A percentile compares a stretch with the other conserved stretches of the same genome.
Conservation (phyloP, 2,329 filamentous ascomycete genomes). For the Knufia petricola region DNA sequence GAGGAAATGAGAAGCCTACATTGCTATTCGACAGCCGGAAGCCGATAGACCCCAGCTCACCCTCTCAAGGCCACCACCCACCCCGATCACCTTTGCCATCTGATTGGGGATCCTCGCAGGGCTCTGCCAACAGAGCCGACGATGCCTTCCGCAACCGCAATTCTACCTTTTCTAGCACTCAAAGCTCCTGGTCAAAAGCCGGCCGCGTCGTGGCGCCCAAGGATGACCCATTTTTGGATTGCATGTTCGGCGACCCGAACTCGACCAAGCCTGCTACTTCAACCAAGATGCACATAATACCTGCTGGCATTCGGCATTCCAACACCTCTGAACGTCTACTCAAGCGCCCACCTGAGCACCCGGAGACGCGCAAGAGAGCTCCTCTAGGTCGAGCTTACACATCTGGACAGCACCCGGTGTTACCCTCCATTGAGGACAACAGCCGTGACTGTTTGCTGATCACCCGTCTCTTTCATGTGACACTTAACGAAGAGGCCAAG, state of each 20-base stretch:
- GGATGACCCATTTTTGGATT: slow-evolving; percentile 45
- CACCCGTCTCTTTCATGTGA: slow-evolving; percentile 51
- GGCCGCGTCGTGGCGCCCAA: slow-evolving; percentile 30
- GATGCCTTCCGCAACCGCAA: slow-evolving; percentile 31
- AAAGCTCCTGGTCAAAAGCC: slow-evolving; percentile 30
- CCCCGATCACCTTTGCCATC: neutral
- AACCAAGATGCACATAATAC: slow-evolving; percentile 52
- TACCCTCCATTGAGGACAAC: slow-evolving; percentile 22
- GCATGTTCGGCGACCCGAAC: slow-evolving; percentile 51
- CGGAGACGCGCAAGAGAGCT: slow-evolving; percentile 22
- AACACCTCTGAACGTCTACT: neutral
- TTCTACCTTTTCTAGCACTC: slow-evolving; percentile 34
- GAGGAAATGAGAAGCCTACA: slow-evolving; percentile 37
- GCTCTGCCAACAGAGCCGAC: neutral
- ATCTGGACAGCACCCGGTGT: slow-evolving; percentile 25
- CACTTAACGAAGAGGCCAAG: slow-evolving; percentile 36
- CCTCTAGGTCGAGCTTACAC: slow-evolving; percentile 32
- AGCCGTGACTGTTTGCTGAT: slow-evolving; percentile 45
- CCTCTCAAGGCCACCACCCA: neutral
- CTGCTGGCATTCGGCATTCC: slow-evolving; percentile 18
- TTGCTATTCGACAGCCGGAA: slow-evolving; percentile 36
- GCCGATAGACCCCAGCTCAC: neutral
- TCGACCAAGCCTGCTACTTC: slow-evolving; percentile 50
- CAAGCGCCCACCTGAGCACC: neutral
- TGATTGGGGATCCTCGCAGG: neutral